phyloP scores from a whole-genome alignment of 768 basidiomycete genomes.

The Heimioporus sp. region DNA sequence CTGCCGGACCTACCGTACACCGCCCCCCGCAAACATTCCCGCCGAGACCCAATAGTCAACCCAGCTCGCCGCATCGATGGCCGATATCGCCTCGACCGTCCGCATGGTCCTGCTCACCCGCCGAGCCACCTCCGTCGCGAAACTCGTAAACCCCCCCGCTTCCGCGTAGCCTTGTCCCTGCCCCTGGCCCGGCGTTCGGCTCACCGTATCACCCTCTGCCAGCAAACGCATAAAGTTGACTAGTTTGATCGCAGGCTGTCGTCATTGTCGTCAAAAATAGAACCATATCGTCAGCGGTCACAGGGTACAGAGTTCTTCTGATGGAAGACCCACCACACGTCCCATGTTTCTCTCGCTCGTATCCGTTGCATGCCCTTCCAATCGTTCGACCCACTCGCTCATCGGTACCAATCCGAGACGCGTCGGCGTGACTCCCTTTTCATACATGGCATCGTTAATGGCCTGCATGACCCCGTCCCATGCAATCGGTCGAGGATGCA shows the following conservation, averaged over 20 bases:
- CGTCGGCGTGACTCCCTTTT: neutral
- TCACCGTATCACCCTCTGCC: slow-evolving; percentile 14
- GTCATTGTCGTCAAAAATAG: neutral
- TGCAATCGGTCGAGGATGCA: slow-evolving; percentile 29
- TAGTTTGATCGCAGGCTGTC: slow-evolving; percentile 36
- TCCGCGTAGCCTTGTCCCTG: neutral
- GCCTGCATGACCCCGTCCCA: slow-evolving; percentile 24
- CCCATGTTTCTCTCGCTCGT: slow-evolving; percentile 24
- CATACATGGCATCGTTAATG: slow-evolving; percentile 17
- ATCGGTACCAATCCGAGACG: slow-evolving; percentile 31
- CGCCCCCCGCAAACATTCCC: slow-evolving; percentile 17
- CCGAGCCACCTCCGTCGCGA: slow-evolving; percentile 29
- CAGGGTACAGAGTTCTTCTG: slow-evolving; percentile 23
- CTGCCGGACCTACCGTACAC: neutral
- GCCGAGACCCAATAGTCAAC: slow-evolving; percentile 36
- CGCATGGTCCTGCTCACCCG: slow-evolving; percentile 34
- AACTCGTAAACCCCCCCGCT: slow-evolving; percentile 5
- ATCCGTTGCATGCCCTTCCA: slow-evolving; percentile 13
- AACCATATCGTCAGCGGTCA: slow-evolving; percentile 13
- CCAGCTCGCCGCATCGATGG: slow-evolving; percentile 30
- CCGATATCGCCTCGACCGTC: slow-evolving; percentile 12
- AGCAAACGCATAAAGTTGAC: slow-evolving; percentile 26
- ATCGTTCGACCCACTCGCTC: slow-evolving; percentile 22
- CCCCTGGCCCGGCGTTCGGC: neutral
- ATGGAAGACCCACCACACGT: slow-evolving; percentile 27